These are phyloP conservation scores for Cercospora brassicicola DNA, from an alignment of 2,329 filamentous ascomycete species.

Conservation along the genomic window DNA sequence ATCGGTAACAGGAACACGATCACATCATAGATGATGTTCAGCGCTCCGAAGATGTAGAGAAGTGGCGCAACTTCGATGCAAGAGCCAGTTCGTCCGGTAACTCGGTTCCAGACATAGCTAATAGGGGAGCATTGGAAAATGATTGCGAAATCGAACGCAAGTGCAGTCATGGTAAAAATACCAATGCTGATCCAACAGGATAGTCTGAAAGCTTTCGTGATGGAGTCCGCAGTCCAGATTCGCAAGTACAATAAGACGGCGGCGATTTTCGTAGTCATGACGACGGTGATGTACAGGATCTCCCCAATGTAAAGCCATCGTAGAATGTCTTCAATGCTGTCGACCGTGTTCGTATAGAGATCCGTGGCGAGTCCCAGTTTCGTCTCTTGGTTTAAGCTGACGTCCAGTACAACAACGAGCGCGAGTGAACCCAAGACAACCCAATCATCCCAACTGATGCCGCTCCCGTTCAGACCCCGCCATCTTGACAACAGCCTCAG, in stretches of 20 bases:
- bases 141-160: constrained; percentile 27
- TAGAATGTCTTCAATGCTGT: constrained; percentile 8
- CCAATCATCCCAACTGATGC: constrained; percentile 26
- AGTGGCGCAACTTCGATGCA: constrained; percentile 21
- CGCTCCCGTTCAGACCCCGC: constrained; percentile 21
- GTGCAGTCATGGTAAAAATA: constrained; percentile 13
- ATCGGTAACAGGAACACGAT: constrained; percentile 27
- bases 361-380: constrained; percentile 12
- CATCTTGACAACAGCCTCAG: constrained; percentile 22
- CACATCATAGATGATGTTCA: constrained; percentile 25
- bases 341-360: constrained; percentile 8
- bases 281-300: constrained; percentile 23
- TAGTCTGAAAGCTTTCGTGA: constrained; percentile 22
- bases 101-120: constrained; percentile 20
- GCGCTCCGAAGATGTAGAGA: constrained; percentile 21
- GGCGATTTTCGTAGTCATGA: constrained; percentile 26
- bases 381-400: constrained; percentile 19
- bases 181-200: constrained; percentile 25
- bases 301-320: constrained; percentile 25
- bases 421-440: constrained; percentile 20
- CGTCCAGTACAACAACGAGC: constrained; percentile 16
- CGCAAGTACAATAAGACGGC: constrained; percentile 25
- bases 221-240: constrained; percentile 24
- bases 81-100: constrained; percentile 14
- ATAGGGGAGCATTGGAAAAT: constrained; percentile 27